phyloP scores from a whole-genome alignment of 208 protist species.

The Acanthamoeba sp. region DNA sequence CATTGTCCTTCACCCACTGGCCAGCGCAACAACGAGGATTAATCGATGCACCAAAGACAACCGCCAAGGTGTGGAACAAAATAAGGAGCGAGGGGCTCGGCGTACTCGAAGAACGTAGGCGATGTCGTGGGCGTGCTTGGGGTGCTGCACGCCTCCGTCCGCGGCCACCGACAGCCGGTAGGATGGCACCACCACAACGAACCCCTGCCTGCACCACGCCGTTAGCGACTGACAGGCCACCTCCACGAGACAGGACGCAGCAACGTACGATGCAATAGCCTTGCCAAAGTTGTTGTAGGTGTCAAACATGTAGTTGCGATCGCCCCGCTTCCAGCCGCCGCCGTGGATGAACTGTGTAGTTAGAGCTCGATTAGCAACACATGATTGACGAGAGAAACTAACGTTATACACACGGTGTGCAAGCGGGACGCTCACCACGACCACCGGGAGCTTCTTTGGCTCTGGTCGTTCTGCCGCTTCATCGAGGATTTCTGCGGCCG shows the following conservation, averaged over 20 bases:
- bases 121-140: constrained; percentile 12
- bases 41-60: neutral
- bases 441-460: neutral
- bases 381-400: too few relatives aligned
- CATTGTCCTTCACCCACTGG: constrained; percentile 49
- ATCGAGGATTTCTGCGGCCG: neutral
- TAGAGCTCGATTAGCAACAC: neutral
- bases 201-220: neutral
- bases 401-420: too few relatives aligned
- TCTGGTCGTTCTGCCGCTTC: too few relatives aligned
- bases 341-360: constrained; percentile 58
- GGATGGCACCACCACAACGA: neutral
- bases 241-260: neutral
- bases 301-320: constrained; percentile 37
- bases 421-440: too few relatives aligned
- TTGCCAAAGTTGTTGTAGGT: constrained; percentile 58
- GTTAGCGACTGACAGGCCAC: neutral
- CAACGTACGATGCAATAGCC: neutral
- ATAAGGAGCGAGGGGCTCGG: neutral
- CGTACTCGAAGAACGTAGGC: constrained; percentile 1
- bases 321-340: constrained; percentile 55
- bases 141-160: constrained; percentile 1
- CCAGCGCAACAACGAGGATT: too few relatives aligned
- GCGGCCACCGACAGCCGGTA: neutral
- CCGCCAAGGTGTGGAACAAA: too few relatives aligned